A percentile compares a stretch with the other conserved stretches of the same genome.
Conservation (phyloP, 805 yeast genomes). For the Grigorovia yakushimaensis region DNA sequence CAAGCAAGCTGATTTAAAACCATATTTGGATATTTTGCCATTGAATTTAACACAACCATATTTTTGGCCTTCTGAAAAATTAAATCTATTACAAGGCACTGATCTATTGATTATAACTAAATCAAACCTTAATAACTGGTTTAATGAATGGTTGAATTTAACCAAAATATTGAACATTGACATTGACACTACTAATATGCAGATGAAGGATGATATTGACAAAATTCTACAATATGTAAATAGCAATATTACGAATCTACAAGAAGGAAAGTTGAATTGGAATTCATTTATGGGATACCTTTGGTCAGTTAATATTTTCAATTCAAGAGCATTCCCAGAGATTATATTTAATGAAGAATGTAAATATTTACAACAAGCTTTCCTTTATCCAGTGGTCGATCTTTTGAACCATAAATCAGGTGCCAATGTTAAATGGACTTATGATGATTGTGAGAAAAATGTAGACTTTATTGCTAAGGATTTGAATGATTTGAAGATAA, state of each 20-base stretch:
- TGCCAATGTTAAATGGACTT: constrained; percentile 56
- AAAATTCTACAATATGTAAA: constrained; percentile 4
- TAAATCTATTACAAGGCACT: constrained; percentile 49
- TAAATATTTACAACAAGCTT: constrained; percentile 40
- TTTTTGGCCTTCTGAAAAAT: constrained; percentile 50
- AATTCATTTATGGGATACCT: constrained; percentile 55
- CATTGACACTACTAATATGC: neutral
- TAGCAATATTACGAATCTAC: neutral
- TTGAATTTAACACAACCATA: constrained; percentile 48
- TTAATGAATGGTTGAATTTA: constrained; percentile 48
- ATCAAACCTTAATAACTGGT: constrained; percentile 34
- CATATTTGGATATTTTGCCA: constrained; percentile 45
- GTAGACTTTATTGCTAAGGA: constrained; percentile 32
- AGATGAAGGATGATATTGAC: neutral
- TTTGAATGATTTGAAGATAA: constrained; percentile 11
- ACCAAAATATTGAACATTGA: constrained; percentile 3
- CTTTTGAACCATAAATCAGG: constrained; percentile 61
- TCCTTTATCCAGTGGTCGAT: constrained; percentile 72
- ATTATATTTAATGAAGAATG: constrained; percentile 30
- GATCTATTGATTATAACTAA: constrained; percentile 52
- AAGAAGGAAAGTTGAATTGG: constrained; percentile 36
- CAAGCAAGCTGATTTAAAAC: constrained; percentile 21
- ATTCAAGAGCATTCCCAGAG: constrained; percentile 76
- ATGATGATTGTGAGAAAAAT: constrained; percentile 26
- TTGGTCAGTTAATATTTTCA: constrained; percentile 66